Percentiles rank a stretch among this genome's conserved stretches.
Evolutionary conservation across 2,329 filamentous ascomycete genomes (phyloP).

Genomic region (Sclerotinia trifoliorum): DNA sequence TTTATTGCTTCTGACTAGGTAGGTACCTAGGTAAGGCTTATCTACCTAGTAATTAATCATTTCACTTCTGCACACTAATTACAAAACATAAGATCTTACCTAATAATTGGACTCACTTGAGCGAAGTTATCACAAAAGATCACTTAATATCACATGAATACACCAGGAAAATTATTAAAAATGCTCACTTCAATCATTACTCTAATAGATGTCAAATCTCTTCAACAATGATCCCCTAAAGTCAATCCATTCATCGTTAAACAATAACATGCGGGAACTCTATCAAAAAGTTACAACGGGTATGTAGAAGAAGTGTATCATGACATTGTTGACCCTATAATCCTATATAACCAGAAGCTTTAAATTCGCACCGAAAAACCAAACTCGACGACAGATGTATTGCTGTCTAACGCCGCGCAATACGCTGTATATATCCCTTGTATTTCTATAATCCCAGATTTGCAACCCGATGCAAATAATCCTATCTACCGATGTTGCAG

Average conservation of each 20-base stretch:
- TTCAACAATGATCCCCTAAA: background rate
- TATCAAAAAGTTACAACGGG: background rate
- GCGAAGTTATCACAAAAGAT: background rate
- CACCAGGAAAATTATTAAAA: background rate
- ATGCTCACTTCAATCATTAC: background rate
- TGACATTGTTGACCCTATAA: slow-evolving; percentile 15
- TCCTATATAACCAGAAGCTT: slow-evolving; percentile 15
- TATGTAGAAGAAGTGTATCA: slow-evolving; percentile 18
- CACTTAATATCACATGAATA: background rate
- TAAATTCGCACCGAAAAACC: slow-evolving; percentile 9
- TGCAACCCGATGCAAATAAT: background rate
- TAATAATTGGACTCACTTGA: background rate
- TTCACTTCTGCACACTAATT: too few species aligned
- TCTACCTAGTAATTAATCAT: too few species aligned
- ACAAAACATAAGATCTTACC: background rate
- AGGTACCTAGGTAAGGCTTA: too few species aligned
- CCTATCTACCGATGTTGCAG: background rate
- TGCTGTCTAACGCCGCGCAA: slow-evolving; percentile 8
- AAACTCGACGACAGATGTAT: background rate
- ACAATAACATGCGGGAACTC: background rate
- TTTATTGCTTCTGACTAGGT: background rate
- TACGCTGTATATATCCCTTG: slow-evolving; percentile 7
- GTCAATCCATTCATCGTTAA: background rate
- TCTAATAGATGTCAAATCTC: slow-evolving; percentile 3
- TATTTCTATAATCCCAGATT: background rate